phyloP scores from a whole-genome alignment of 495 filamentous ascomycete species.

The Annulohypoxylon moriforme region DNA sequence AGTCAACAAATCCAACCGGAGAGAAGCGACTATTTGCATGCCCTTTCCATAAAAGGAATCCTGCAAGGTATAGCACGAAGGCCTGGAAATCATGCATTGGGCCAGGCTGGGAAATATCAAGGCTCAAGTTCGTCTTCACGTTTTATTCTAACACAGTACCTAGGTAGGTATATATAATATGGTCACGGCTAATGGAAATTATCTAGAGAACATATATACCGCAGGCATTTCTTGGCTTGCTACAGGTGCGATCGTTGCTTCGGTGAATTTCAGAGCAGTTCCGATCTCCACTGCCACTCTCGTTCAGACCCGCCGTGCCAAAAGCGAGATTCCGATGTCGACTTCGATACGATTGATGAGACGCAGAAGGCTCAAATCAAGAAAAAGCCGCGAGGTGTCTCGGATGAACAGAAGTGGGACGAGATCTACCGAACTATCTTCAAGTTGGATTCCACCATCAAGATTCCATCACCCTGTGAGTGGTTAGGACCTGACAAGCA shows the following conservation, averaged over 20 bases:
- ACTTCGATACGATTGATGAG: constrained; percentile 29
- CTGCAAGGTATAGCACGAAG: constrained; percentile 34
- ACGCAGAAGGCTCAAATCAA: constrained; percentile 28
- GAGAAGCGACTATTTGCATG: constrained; percentile 35
- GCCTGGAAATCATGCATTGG: constrained; percentile 33
- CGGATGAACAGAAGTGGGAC: constrained; percentile 35
- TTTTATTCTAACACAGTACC: neutral
- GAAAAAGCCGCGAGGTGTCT: constrained; percentile 28
- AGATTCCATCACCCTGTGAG: constrained; percentile 40
- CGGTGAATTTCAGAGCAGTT: constrained; percentile 14
- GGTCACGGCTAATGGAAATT: neutral
- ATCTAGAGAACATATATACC: constrained; percentile 40
- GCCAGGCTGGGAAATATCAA: constrained; percentile 29
- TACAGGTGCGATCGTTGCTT: constrained; percentile 33
- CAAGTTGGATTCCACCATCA: constrained; percentile 7
- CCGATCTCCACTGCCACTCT: constrained; percentile 22
- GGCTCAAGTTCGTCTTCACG: constrained; percentile 30
- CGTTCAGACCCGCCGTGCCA: constrained; percentile 27
- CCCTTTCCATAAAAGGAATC: constrained; percentile 39
- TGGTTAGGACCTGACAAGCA: neutral
- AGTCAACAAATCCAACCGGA: neutral
- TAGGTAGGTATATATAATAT: neutral
- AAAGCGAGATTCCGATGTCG: constrained; percentile 1
- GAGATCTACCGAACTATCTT: constrained; percentile 38
- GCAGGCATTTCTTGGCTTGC: constrained; percentile 15